Percentiles rank a stretch among this genome's conserved stretches.
Conservation (phyloP, 2,329 filamentous ascomycete species). For the Trichoderma afroharzianum region DNA sequence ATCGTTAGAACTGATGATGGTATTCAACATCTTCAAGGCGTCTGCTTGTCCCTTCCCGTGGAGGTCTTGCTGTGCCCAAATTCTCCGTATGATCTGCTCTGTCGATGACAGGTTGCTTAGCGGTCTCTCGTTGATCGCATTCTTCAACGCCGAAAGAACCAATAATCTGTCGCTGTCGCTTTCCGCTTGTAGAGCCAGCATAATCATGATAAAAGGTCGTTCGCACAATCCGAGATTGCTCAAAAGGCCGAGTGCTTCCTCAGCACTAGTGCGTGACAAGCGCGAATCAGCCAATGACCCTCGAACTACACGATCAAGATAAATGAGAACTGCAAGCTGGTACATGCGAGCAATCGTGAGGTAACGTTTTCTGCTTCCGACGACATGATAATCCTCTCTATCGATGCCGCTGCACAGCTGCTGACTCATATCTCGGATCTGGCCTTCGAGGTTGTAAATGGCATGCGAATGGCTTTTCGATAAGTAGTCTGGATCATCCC, state of each 20-base stretch:
- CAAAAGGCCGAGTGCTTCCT: neutral
- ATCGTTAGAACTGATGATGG: slow-evolving; percentile 5
- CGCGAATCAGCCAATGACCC: slow-evolving; percentile 3
- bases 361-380: slow-evolving; percentile 11
- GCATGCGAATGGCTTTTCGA: neutral
- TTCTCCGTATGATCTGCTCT: slow-evolving; percentile 12
- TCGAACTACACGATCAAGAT: slow-evolving; percentile 13
- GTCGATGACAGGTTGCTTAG: slow-evolving; percentile 8
- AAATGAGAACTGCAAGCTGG: slow-evolving; percentile 15
- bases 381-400: slow-evolving; percentile 9
- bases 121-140: slow-evolving; percentile 1
- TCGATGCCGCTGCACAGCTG: slow-evolving; percentile 9
- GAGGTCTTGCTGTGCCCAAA: slow-evolving; percentile 15
- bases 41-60: slow-evolving; percentile 1
- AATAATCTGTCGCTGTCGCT: neutral
- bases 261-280: slow-evolving; percentile 2
- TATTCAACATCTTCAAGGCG: slow-evolving; percentile 10
- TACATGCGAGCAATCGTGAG: slow-evolving; percentile 10
- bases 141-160: slow-evolving; percentile 2
- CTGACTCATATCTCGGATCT: slow-evolving; percentile 1
- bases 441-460: slow-evolving; percentile 1
- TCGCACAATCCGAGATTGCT: slow-evolving; percentile 7
- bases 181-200: slow-evolving; percentile 5
- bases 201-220: slow-evolving; percentile 10
- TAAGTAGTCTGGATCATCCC: neutral